These are phyloP conservation scores for Stenocarpella maydis DNA, from an alignment of 2,329 filamentous ascomycete genomes.

Conservation along the genomic window DNA sequence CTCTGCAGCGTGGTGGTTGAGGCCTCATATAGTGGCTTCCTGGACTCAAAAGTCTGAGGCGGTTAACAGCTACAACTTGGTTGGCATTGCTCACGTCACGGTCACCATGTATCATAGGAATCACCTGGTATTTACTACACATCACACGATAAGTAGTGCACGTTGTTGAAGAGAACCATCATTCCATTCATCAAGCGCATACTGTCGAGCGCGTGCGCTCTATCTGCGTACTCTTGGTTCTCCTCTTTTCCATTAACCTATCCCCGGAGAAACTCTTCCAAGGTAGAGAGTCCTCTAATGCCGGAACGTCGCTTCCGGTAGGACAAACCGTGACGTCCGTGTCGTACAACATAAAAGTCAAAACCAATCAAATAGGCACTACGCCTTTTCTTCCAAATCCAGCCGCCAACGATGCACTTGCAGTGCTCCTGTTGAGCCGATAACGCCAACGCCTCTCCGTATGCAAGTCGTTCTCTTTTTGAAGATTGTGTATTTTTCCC, in stretches of 20 bases:
- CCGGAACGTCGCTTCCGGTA: neutral
- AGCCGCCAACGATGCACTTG: constrained; percentile 3
- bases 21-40: no score
- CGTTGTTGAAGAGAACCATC: neutral
- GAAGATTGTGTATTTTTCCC: neutral
- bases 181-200: constrained; percentile 23
- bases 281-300: constrained; percentile 1
- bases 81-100: neutral
- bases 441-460: constrained; percentile 30
- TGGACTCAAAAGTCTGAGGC: no score
- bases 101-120: neutral
- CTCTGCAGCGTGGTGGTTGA: no score
- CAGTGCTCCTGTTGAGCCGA: constrained; percentile 16
- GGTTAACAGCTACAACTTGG: neutral
- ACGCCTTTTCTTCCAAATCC: neutral
- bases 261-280: neutral
- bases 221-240: constrained; percentile 5
- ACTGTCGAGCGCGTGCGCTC: neutral
- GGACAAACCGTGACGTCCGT: neutral
- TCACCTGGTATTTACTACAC: neutral
- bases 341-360: neutral
- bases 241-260: neutral
- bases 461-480: constrained; percentile 24
- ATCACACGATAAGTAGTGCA: neutral
- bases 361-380: constrained; percentile 3